Evolutionary conservation across 169 alveolate genomes (phyloP).

Genomic region (Eimeria falciformis): DNA sequence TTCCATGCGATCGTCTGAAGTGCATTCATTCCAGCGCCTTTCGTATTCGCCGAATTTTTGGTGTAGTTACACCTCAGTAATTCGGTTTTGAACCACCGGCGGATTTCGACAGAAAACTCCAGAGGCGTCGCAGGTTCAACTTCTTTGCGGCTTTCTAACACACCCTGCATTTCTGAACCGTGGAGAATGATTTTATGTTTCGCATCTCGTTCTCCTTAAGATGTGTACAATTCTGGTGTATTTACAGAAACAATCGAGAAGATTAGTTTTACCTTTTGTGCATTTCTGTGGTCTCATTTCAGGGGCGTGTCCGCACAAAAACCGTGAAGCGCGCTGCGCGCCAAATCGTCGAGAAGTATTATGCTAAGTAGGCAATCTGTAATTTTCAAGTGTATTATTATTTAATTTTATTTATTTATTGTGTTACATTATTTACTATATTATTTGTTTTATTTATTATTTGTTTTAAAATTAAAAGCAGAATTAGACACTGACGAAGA

Average conservation of each 20-base stretch:
- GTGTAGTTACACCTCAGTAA: no score
- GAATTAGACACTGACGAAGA: not conserved
- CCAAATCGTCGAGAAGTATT: conserved; percentile 98
- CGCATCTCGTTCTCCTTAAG: no score
- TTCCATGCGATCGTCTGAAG: no score
- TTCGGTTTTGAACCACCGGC: no score
- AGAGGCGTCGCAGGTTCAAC: no score
- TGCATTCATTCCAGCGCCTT: no score
- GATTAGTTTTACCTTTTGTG: not conserved
- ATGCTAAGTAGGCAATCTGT: conserved; percentile 87
- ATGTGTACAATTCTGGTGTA: no score
- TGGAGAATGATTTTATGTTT: no score
- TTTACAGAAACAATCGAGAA: not conserved
- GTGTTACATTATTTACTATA: not conserved
- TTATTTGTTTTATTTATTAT: not conserved
- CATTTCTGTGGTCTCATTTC: not conserved
- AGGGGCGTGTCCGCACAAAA: conserved; percentile 99
- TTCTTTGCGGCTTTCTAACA: no score
- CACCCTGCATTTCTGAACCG: no score
- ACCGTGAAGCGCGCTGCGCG: conserved; percentile 99
- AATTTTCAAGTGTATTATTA: not conserved
- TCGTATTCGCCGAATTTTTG: no score
- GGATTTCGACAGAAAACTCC: no score
- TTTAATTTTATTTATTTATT: not conserved
- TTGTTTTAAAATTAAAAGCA: not conserved